Evolutionary conservation across 2,329 filamentous ascomycete genomes (phyloP), one percentile per base, ranked within the genome.

Genomic region (Dactylellina leptospora): DNA sequence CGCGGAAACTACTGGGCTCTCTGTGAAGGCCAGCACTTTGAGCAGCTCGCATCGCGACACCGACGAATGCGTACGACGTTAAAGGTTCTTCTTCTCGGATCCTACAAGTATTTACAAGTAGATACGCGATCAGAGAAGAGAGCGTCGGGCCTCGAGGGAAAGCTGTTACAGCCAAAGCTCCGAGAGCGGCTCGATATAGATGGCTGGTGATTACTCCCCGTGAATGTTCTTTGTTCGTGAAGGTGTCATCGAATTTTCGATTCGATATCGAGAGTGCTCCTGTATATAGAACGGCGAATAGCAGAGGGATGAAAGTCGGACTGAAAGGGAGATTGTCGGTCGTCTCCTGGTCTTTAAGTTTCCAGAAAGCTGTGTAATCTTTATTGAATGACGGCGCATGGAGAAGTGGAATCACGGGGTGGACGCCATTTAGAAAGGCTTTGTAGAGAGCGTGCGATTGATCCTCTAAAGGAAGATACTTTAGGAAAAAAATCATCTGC

Each of bases 1-100:
- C 68, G 25, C 30, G 61, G 53, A 77, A 76, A 11, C 74, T 69
- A 16, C 71, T 75, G 33, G 86, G 87, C 20, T 78, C 77, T 3
- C 76, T 75, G 53, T 78, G 77, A 1, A 78, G 74, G 2, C 77
- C 77, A 42, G 77, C 76, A 25, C 74, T 75, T 58, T 78, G 76
- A 2, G 76, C 77, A 38, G 75, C 75, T 2, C 77, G 74, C 74
- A 77, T 77, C 4, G 77, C 76, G 36, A 76, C 72, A 47, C 77
- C 76, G 20, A 76, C 66, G 40, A 77, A 75, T 3, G 74, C 58
- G 59, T 74, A 78, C 16, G 73, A 75, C 4, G 75, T 76, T 44
- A 77, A 59, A 5, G 76, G 75, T 25, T 77, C 76, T 42, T 77
- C 75, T 60, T 76, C 76, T 30, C 76, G 62, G 25, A 77, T 75